Conservation (phyloP, 2,329 filamentous ascomycete genomes). For the Trichoderma semiorbis region DNA sequence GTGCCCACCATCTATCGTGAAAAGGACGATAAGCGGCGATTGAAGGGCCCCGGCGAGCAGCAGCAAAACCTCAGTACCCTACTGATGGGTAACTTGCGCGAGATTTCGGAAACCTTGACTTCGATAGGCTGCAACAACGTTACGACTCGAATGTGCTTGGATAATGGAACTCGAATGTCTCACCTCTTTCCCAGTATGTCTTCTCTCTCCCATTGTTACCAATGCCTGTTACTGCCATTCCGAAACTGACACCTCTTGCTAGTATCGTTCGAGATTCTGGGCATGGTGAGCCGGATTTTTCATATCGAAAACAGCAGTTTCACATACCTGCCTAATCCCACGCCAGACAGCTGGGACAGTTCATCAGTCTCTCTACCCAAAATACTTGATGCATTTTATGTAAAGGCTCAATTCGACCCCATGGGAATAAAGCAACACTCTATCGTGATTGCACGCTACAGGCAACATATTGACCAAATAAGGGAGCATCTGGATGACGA, state of each 20-base stretch:
- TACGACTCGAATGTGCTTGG: conserved; percentile 44
- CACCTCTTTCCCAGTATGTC: conserved; percentile 50
- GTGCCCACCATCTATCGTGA: conserved; percentile 52
- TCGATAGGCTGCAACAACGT: conserved; percentile 53
- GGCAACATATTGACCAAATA: conserved; percentile 27
- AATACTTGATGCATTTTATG: conserved; percentile 39
- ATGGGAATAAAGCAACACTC: conserved; percentile 22
- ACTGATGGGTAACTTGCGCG: conserved; percentile 46
- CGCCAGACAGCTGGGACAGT: conserved; percentile 51
- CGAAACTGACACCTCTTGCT: conserved; percentile 17
- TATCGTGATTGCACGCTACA: conserved; percentile 26
- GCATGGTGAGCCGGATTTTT: conserved; percentile 52
- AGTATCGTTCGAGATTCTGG: conserved; percentile 57
- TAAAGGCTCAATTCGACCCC: conserved; percentile 27
- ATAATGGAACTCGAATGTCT: conserved; percentile 37
- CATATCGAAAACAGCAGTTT: conserved; percentile 49
- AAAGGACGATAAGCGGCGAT: conserved; percentile 37
- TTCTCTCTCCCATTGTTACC: neutral
- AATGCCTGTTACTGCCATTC: neutral
- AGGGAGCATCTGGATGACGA: conserved; percentile 24
- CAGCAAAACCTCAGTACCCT: conserved; percentile 42
- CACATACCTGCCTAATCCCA: conserved; percentile 56
- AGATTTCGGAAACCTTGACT: conserved; percentile 51
- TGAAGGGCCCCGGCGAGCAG: conserved; percentile 39
- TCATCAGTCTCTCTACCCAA: conserved; percentile 43